Evolutionary conservation across 1,284 basidiomycete genomes (phyloP).

Genomic region (Ceratobasidium sp.): DNA sequence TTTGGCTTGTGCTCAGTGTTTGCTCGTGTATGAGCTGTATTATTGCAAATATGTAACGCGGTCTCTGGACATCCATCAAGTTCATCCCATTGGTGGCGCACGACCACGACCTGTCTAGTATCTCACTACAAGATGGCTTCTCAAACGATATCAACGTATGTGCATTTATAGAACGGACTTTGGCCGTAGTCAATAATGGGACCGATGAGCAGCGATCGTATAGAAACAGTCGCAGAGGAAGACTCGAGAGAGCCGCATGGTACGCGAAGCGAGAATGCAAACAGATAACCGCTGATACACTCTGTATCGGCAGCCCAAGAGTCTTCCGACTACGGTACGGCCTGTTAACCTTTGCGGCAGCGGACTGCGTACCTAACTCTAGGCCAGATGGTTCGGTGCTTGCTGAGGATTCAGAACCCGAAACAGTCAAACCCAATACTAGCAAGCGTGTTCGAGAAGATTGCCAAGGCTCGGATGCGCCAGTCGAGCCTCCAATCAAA

Average conservation of each 20-base stretch:
- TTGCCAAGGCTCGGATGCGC: background rate
- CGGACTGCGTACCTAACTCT: background rate
- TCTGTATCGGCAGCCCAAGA: background rate
- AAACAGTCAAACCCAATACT: background rate
- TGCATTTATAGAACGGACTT: too few species aligned
- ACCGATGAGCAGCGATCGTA: background rate
- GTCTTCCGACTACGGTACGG: background rate
- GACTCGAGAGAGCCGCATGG: background rate
- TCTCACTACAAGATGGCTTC: background rate
- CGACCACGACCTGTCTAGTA: background rate
- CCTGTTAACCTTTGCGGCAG: too few species aligned
- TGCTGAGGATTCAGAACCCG: background rate
- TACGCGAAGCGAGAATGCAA: background rate
- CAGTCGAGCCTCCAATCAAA: background rate
- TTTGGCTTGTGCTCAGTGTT: too few species aligned
- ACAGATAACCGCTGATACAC: background rate
- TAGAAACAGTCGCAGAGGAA: background rate
- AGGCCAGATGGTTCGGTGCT: background rate
- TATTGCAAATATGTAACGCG: slow-evolving; percentile 10
- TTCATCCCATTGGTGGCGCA: slow-evolving; percentile 1
- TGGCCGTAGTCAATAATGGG: background rate
- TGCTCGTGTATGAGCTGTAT: background rate
- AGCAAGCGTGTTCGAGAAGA: background rate
- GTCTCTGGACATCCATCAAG: slow-evolving; percentile 10
- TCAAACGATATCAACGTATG: background rate